A percentile compares a stretch with the other conserved stretches of the same genome.
Evolutionary conservation across 345 rosid species (phyloP).

Genomic region (Noccaea caerulescens): DNA sequence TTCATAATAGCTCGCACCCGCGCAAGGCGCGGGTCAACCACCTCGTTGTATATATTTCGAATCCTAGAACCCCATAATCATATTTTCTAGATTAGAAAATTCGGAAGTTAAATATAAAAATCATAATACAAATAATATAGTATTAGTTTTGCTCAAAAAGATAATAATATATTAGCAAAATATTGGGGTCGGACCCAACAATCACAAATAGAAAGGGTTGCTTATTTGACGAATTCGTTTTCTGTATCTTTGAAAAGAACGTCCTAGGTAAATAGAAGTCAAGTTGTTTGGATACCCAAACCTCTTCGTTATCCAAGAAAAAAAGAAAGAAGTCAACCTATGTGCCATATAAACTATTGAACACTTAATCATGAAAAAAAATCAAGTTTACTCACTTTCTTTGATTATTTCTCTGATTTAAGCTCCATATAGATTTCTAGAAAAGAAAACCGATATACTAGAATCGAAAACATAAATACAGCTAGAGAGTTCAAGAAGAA

Average conservation of each 20-base stretch:
- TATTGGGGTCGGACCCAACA: not conserved
- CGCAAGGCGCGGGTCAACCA: no score
- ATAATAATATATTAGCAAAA: conserved; percentile 2
- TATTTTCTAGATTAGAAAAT: no score
- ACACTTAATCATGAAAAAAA: conserved; percentile 1
- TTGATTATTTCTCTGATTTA: conserved; percentile 14
- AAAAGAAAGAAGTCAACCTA: conserved; percentile 17
- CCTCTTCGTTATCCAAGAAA: no score
- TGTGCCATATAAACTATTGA: conserved; percentile 1
- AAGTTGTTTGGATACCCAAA: no score
- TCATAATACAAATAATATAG: no score
- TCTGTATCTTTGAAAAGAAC: conserved; percentile 3
- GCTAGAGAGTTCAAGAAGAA: not conserved
- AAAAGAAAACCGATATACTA: not conserved
- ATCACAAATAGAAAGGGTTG: conserved; percentile 19
- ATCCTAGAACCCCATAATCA: no score
- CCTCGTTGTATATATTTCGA: no score
- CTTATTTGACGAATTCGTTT: conserved; percentile 35
- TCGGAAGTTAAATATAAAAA: no score
- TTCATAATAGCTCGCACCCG: no score
- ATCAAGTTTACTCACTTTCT: no score
- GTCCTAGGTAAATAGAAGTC: not conserved
- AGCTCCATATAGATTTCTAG: not conserved
- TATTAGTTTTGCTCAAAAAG: no score
- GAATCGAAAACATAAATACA: not conserved